These are phyloP conservation scores for Nymphaea thermarum DNA, from an alignment of 164 flowering plant species.

Conservation along the genomic window DNA sequence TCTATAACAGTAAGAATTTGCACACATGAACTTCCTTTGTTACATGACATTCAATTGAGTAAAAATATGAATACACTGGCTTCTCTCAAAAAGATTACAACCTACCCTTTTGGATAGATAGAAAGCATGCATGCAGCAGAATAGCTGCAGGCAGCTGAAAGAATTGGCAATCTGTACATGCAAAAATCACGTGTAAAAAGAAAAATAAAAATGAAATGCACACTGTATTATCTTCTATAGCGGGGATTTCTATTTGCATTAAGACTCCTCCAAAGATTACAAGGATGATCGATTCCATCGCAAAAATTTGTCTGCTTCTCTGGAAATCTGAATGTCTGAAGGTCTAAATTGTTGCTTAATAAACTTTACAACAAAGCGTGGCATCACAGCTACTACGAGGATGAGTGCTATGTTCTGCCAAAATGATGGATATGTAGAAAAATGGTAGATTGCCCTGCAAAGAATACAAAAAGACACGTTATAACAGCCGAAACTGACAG, in stretches of 20 bases:
- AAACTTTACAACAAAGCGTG: slow-evolving; percentile 64
- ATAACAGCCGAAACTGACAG: neutral
- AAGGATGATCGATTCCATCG: slow-evolving; percentile 16
- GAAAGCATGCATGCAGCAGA: slow-evolving; percentile 9
- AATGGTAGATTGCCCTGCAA: slow-evolving; percentile 73
- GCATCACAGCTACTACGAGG: slow-evolving; percentile 43
- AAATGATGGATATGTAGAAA: slow-evolving; percentile 29
- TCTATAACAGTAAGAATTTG: too few relatives aligned
- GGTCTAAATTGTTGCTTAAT: slow-evolving; percentile 39
- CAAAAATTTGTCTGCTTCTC: slow-evolving; percentile 69
- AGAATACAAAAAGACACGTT: slow-evolving; percentile 2
- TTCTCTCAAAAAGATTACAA: neutral
- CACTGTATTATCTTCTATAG: slow-evolving; percentile 9
- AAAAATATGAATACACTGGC: neutral
- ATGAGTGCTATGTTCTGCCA: slow-evolving; percentile 73
- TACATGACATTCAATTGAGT: neutral
- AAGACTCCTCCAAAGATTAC: slow-evolving; percentile 43
- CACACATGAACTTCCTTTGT: too few relatives aligned
- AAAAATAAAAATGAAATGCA: slow-evolving; percentile 6
- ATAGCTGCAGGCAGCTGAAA: slow-evolving; percentile 15
- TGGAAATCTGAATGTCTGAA: slow-evolving; percentile 59
- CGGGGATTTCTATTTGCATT: slow-evolving; percentile 16
- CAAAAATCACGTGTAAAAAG: neutral
- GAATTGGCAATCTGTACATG: slow-evolving; percentile 16
- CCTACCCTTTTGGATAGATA: slow-evolving; percentile 29